Conservation (phyloP, 169 alveolate species). For the Cryptosporidium viatorum region DNA sequence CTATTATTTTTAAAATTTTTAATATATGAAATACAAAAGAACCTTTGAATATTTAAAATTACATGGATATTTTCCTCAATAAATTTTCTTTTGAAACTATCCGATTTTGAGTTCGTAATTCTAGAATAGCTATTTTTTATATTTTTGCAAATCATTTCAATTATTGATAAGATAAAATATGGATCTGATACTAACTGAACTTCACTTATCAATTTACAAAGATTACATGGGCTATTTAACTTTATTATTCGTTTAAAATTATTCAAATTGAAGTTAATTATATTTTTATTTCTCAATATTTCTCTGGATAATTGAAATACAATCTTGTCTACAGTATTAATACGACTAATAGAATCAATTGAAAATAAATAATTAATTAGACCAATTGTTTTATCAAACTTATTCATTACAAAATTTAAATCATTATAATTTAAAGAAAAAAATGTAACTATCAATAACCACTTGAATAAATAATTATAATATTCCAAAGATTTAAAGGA, state of each 20-base stretch:
- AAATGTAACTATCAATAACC: not conserved
- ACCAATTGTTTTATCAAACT: not conserved
- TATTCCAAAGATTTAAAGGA: not conserved
- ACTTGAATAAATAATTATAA: slow-evolving; percentile 16
- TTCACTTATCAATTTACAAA: not conserved
- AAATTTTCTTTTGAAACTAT: slow-evolving; percentile 46
- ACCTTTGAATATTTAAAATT: slow-evolving; percentile 4
- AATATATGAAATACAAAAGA: slow-evolving; percentile 15
- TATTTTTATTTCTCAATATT: not conserved
- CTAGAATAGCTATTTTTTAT: slow-evolving; percentile 27
- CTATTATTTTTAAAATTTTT: not conserved
- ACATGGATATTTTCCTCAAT: slow-evolving; percentile 29
- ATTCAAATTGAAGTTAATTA: not conserved
- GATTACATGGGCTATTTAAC: not conserved
- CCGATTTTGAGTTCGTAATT: slow-evolving; percentile 46
- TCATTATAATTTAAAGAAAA: not conserved
- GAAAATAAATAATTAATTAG: not conserved
- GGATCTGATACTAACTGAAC: not conserved
- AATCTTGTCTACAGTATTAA: not conserved
- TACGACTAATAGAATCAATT: not conserved
- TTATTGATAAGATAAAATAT: not conserved
- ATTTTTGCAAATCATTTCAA: slow-evolving; percentile 7
- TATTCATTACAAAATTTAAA: not conserved
- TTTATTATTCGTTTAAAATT: slow-evolving; percentile 13
- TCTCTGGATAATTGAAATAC: not conserved